Conservation (phyloP, 495 filamentous ascomycete species). For the Penicillium coffeae region DNA sequence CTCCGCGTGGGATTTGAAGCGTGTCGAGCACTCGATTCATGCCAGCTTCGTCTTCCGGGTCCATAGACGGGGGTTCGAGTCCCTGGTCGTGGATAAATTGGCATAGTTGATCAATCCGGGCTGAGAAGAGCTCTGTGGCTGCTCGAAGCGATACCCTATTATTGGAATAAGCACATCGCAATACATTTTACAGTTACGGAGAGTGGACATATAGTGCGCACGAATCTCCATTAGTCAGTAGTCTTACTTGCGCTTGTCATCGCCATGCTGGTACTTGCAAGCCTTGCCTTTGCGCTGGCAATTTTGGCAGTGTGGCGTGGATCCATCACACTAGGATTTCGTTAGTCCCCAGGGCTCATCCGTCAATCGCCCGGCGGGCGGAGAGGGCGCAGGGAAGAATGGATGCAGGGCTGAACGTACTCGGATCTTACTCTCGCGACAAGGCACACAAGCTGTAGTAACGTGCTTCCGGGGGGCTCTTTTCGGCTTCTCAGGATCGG, state of each 20-base stretch:
- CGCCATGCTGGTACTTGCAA: conserved; percentile 47
- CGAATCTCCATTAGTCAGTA: background rate
- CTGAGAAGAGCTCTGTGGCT: conserved; percentile 46
- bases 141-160: conserved; percentile 45
- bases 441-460: conserved; percentile 47
- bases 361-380: too few relatives aligned
- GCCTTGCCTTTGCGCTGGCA: conserved; percentile 45
- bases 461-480: conserved; percentile 35
- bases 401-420: too few relatives aligned
- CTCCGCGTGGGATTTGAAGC: conserved; percentile 37
- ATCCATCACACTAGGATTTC: conserved; percentile 40
- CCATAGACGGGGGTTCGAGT: conserved; percentile 38
- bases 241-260: conserved; percentile 48
- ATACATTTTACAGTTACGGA: background rate
- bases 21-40: conserved; percentile 45
- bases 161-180: conserved; percentile 4
- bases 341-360: too few relatives aligned
- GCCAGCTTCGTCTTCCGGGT: conserved; percentile 41
- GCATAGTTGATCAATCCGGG: conserved; percentile 42
- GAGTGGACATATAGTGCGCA: too few relatives aligned
- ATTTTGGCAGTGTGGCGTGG: conserved; percentile 44
- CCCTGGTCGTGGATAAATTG: conserved; percentile 46
- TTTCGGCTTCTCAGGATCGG: conserved; percentile 33
- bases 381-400: too few relatives aligned
- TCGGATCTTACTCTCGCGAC: conserved; percentile 49